Conservation (phyloP, 148 eudicot species). For the Simmondsia chinensis region DNA sequence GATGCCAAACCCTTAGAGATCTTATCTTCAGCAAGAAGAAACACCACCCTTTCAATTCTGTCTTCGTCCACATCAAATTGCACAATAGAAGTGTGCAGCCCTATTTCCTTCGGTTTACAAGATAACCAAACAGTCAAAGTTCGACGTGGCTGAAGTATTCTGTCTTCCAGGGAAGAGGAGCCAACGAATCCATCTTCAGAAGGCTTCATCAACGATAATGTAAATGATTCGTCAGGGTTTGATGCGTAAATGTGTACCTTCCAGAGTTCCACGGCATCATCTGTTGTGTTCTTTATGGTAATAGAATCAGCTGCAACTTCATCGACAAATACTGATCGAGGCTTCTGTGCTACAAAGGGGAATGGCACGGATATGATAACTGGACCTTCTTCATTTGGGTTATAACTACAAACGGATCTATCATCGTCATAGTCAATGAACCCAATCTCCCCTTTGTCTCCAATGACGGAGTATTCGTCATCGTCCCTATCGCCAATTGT, state of each 20-base stretch:
- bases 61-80: slow-evolving; percentile 57
- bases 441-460: slow-evolving; percentile 75
- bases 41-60: slow-evolving; percentile 59
- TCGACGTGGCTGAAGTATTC: slow-evolving; percentile 44
- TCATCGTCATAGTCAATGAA: slow-evolving; percentile 63
- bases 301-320: slow-evolving; percentile 41
- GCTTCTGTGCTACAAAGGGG: slow-evolving; percentile 52
- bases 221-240: slow-evolving; percentile 64
- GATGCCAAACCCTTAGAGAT: slow-evolving; percentile 61
- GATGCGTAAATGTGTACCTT: slow-evolving; percentile 63
- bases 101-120: slow-evolving; percentile 79
- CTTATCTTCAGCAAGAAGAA: slow-evolving; percentile 74
- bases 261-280: slow-evolving; percentile 57
- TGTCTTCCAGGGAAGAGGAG: slow-evolving; percentile 51
- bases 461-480: slow-evolving; percentile 57
- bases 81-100: slow-evolving; percentile 62
- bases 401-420: slow-evolving; percentile 45
- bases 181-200: slow-evolving; percentile 44
- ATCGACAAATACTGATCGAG: slow-evolving; percentile 49
- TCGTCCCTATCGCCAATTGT: slow-evolving; percentile 24
- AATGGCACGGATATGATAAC: slow-evolving; percentile 68
- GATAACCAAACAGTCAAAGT: slow-evolving; percentile 63
- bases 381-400: slow-evolving; percentile 52
- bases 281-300: slow-evolving; percentile 52
- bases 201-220: slow-evolving; percentile 74